Evolutionary conservation across 169 alveolate genomes (phyloP).

Genomic region (Cryptosporidium tyzzeri): DNA sequence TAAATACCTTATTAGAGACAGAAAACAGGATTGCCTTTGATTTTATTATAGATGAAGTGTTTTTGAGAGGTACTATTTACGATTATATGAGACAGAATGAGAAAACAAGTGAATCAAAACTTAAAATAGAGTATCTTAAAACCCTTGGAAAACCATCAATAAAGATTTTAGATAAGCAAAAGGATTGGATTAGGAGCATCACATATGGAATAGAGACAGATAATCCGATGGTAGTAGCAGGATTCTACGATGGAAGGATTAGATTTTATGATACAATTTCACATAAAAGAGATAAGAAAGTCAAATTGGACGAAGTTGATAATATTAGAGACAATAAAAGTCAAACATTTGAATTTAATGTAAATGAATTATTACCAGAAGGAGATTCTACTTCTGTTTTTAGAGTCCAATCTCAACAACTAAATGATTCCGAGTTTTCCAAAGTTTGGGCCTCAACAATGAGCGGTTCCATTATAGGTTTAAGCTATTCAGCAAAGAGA

Average conservation of each 20-base stretch:
- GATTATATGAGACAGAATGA: constrained; percentile 40
- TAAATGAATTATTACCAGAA: not conserved
- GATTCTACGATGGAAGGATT: constrained; percentile 39
- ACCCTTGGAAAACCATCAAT: constrained; percentile 27
- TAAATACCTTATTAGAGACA: constrained; percentile 18
- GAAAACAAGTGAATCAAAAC: constrained; percentile 50
- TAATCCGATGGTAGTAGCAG: constrained; percentile 37
- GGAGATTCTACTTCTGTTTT: constrained; percentile 40
- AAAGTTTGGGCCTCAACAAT: constrained; percentile 72
- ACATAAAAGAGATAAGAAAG: not conserved
- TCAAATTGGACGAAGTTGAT: constrained; percentile 6
- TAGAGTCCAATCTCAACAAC: constrained; percentile 44
- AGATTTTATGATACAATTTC: constrained; percentile 44
- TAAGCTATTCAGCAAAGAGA: constrained; percentile 19
- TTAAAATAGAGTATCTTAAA: constrained; percentile 32
- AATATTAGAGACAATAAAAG: not conserved
- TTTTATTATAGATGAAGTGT: constrained; percentile 44
- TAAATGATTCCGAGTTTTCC: constrained; percentile 53
- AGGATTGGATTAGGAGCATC: constrained; percentile 67
- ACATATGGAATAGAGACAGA: constrained; percentile 27
- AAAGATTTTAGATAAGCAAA: constrained; percentile 21
- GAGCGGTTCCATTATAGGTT: constrained; percentile 41
- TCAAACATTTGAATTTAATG: constrained; percentile 18
- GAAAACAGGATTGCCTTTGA: constrained; percentile 34
- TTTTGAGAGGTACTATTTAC: constrained; percentile 23